phyloP scores from a whole-genome alignment of 495 filamentous ascomycete genomes.

The Xylaria nigripes region DNA sequence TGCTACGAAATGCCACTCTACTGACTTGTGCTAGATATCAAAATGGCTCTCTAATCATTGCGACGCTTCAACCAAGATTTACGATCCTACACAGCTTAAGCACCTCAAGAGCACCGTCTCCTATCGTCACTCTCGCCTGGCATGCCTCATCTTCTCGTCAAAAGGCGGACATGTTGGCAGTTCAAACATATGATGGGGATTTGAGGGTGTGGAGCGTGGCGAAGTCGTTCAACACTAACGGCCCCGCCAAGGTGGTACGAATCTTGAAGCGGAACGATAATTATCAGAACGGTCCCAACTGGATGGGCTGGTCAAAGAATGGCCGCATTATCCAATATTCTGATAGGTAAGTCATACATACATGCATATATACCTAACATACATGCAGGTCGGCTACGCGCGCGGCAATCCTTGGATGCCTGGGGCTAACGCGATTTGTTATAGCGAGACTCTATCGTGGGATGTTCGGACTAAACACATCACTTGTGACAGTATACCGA shows the following conservation, averaged over 20 bases:
- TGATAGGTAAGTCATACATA: conserved; percentile 61
- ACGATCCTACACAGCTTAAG: conserved; percentile 90
- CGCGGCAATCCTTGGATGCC: conserved; percentile 33
- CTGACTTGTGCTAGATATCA: conserved; percentile 59
- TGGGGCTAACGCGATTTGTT: conserved; percentile 20
- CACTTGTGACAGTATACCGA: conserved; percentile 78
- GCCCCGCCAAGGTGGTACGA: conserved; percentile 76
- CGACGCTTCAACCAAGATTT: conserved; percentile 81
- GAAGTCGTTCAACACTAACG: conserved; percentile 66
- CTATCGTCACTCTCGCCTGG: conserved; percentile 87
- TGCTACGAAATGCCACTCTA: conserved; percentile 8
- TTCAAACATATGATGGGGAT: conserved; percentile 86
- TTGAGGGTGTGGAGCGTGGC: conserved; percentile 94
- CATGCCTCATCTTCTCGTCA: conserved; percentile 95
- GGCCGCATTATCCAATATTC: conserved; percentile 89
- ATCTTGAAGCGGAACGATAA: conserved; percentile 73
- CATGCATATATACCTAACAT: conserved; percentile 3
- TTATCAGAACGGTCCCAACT: conserved; percentile 70
- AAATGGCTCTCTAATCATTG: conserved; percentile 91
- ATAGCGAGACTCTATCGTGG: conserved; percentile 86
- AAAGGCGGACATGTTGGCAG: conserved; percentile 96
- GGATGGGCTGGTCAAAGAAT: conserved; percentile 98
- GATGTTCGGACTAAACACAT: conserved; percentile 96
- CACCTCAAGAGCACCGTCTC: conserved; percentile 72
- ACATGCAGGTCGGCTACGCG: conserved; percentile 22